These are phyloP conservation scores for Phylloporus rhodoxanthus DNA, from an alignment of 768 basidiomycete species.

Conservation along the genomic window DNA sequence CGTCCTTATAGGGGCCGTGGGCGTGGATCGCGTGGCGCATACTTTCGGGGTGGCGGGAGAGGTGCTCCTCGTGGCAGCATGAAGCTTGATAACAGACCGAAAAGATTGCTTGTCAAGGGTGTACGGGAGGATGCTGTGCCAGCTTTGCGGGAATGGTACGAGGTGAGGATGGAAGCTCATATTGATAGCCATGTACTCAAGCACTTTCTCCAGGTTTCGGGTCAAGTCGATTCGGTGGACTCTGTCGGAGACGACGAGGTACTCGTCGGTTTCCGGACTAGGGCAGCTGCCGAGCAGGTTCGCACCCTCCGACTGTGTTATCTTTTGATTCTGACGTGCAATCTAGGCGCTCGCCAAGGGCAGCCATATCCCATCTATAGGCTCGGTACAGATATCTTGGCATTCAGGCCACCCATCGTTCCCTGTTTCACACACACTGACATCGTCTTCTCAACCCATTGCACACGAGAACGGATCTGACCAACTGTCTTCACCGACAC, in stretches of 20 bases:
- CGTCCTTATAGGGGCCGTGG: slow-evolving; percentile 67
- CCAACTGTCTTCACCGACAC: slow-evolving; percentile 18
- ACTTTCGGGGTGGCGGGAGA: slow-evolving; percentile 55
- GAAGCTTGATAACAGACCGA: slow-evolving; percentile 88
- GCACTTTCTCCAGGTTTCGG: slow-evolving; percentile 44
- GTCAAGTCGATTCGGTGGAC: slow-evolving; percentile 65
- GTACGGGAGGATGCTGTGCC: slow-evolving; percentile 49
- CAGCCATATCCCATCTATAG: slow-evolving; percentile 56
- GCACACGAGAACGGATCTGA: slow-evolving; percentile 21
- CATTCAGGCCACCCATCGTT: slow-evolving; percentile 35
- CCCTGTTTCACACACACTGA: slow-evolving; percentile 16
- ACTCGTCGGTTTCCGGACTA: slow-evolving; percentile 64
- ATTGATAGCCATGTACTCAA: neutral
- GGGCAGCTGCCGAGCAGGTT: slow-evolving; percentile 75
- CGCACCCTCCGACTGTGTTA: slow-evolving; percentile 9
- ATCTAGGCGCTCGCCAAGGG: slow-evolving; percentile 69
- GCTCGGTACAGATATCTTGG: slow-evolving; percentile 65
- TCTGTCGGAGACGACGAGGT: slow-evolving; percentile 49
- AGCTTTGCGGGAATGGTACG: slow-evolving; percentile 77
- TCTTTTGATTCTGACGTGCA: slow-evolving; percentile 7
- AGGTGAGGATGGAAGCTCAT: slow-evolving; percentile 38
- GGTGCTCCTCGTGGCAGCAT: slow-evolving; percentile 70
- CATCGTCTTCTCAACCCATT: slow-evolving; percentile 19
- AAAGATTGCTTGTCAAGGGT: slow-evolving; percentile 71
- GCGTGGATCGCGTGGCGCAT: slow-evolving; percentile 52